A percentile compares a stretch with the other conserved stretches of the same genome.
phyloP scores from a whole-genome alignment of 345 rosid species.

The Rhizophora apiculata region DNA sequence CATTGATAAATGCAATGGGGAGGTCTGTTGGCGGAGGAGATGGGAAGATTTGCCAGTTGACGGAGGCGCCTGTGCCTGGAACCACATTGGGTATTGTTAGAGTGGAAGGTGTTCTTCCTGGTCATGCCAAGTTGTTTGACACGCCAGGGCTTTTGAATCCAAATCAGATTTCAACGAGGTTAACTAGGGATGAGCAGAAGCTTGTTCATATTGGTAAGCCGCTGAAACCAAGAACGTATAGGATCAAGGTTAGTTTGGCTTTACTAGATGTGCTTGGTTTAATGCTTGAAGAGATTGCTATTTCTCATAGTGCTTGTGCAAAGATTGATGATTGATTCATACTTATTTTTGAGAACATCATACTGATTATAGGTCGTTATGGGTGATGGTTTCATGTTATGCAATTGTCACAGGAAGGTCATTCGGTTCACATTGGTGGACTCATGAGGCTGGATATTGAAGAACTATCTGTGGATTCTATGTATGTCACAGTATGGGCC shows the following conservation, averaged over 20 bases:
- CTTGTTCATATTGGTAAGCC: constrained; percentile 74
- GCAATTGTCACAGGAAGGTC: constrained; percentile 58
- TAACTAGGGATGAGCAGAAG: constrained; percentile 88
- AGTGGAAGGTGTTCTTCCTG: constrained; percentile 78
- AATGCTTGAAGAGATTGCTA: not conserved
- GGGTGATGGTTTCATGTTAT: constrained; percentile 12
- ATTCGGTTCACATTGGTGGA: constrained; percentile 82
- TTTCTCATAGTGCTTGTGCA: not conserved
- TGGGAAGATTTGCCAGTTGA: constrained; percentile 52
- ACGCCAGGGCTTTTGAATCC: constrained; percentile 89
- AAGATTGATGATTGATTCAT: not conserved
- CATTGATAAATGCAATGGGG: constrained; percentile 74
- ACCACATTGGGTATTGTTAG: constrained; percentile 82
- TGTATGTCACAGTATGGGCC: constrained; percentile 89
- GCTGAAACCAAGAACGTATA: constrained; percentile 85
- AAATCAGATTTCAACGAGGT: constrained; percentile 73
- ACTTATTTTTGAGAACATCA: not conserved
- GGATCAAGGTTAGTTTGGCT: constrained; percentile 67
- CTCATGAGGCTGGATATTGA: constrained; percentile 83
- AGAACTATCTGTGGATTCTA: constrained; percentile 62
- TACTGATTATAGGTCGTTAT: not conserved
- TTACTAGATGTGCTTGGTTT: not conserved
- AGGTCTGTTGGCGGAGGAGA: constrained; percentile 39
- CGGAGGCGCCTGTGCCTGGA: constrained; percentile 93
- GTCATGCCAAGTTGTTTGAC: constrained; percentile 77